These are phyloP conservation scores for Hyaloscypha hepaticicola DNA, from an alignment of 495 filamentous ascomycete genomes.

Conservation along the genomic window DNA sequence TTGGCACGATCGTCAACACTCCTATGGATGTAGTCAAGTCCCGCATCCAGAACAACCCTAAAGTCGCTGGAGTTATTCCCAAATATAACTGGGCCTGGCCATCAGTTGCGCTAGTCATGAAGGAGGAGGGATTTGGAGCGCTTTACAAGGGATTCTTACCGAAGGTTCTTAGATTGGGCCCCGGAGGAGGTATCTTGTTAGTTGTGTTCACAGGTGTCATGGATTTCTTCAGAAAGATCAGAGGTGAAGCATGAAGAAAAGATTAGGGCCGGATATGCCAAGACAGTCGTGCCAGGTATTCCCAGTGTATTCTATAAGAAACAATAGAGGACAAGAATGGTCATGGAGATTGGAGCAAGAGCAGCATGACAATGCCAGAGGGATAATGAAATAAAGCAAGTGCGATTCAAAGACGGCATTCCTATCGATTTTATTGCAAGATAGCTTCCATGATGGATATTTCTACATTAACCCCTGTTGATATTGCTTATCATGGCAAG, in stretches of 20 bases:
- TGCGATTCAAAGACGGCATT: background rate
- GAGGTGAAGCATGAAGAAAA: conserved; percentile 19
- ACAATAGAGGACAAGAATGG: conserved; percentile 5
- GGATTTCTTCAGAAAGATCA: conserved; percentile 71
- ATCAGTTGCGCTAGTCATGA: conserved; percentile 77
- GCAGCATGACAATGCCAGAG: background rate
- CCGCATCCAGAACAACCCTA: conserved; percentile 89
- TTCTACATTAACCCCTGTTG: background rate
- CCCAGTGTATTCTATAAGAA: conserved; percentile 13
- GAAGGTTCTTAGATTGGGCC: conserved; percentile 87
- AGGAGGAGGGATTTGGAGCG: conserved; percentile 88
- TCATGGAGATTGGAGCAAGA: background rate
- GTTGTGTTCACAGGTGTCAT: conserved; percentile 93
- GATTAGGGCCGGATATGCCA: background rate
- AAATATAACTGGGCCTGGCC: conserved; percentile 99
- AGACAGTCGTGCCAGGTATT: background rate
- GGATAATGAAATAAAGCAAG: background rate
- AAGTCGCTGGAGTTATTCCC: conserved; percentile 70
- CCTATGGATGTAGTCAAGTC: conserved; percentile 98
- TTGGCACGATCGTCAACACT: conserved; percentile 93
- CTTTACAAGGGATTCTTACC: conserved; percentile 98
- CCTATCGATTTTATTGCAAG: background rate
- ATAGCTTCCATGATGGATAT: background rate
- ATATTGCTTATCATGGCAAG: background rate
- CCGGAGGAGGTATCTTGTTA: conserved; percentile 86